A percentile compares a stretch with the other conserved stretches of the same genome.
phyloP scores from a whole-genome alignment of 768 basidiomycete species.

The Amyloporia xantha region DNA sequence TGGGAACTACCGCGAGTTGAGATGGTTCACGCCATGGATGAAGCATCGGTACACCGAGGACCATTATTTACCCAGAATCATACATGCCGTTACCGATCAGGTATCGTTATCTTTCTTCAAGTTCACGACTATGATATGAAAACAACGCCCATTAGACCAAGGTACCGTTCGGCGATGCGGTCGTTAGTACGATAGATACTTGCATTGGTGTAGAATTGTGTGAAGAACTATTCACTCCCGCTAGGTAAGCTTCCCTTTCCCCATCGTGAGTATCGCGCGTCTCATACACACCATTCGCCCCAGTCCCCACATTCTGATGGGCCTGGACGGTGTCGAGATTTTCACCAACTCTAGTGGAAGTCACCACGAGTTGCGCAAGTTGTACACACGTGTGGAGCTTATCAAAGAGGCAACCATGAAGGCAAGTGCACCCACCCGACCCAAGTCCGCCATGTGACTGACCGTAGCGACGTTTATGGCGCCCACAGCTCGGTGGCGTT shows the following conservation, averaged over 20 bases:
- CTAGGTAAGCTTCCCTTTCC: constrained; percentile 73
- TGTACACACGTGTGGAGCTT: constrained; percentile 83
- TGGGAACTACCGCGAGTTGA: constrained; percentile 81
- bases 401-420: constrained; percentile 97
- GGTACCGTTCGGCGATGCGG: constrained; percentile 94
- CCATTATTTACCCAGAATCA: constrained; percentile 84
- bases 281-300: too few species aligned
- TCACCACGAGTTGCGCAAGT: constrained; percentile 97
- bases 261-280: too few species aligned
- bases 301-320: constrained; percentile 97
- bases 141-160: constrained; percentile 62
- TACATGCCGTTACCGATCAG: constrained; percentile 85
- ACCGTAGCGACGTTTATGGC: not conserved
- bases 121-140: not conserved
- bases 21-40: constrained; percentile 93
- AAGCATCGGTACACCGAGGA: constrained; percentile 89
- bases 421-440: too few species aligned
- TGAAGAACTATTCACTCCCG: constrained; percentile 96
- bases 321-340: constrained; percentile 96
- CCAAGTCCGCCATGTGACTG: too few species aligned
- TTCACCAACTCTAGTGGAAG: constrained; percentile 98
- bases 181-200: constrained; percentile 89
- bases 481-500: constrained; percentile 78
- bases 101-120: too few species aligned
- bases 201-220: constrained; percentile 96